Base-by-base conservation (phyloP, 1,284 basidiomycete species). In the Puccinia coronata region DNA sequence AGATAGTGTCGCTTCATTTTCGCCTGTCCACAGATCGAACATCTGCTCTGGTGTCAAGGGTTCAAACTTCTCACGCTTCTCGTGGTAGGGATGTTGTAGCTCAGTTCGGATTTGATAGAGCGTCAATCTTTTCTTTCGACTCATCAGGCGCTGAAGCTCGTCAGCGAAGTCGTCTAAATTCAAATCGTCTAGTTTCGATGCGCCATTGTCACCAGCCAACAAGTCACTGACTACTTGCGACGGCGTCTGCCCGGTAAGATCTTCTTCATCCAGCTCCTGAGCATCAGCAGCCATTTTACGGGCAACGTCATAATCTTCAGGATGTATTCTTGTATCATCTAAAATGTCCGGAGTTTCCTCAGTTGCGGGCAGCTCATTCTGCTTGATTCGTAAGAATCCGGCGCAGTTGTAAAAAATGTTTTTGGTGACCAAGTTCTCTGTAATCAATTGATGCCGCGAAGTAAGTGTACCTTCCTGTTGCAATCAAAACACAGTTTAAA, bases 211-310 rank as follows among this genome's bases (percentile, higher is more conserved):
- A 85, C 96, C 93, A 69, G 91, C 89, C 92, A 98, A 94, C 85
- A 99, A 91, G 77, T 92, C 88, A 28, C 89, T 89, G 61, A 95
- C 91, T 12, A 96, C 93, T 8, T 86, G 86, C 3, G 95, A 97
- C 51, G 94, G 92, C 85, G 95, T 93, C 83, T 94, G 91, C 83
- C 79, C 53, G 41, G 94, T 89, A 43, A 83, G 70, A 86, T 98
- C 96, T 86, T 98, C 96, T 85, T 96, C 94, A 84, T 98, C 96
- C 47, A 95, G 90, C 85, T 98, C 96, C 34, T 98, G 90, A 9
- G 96, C 95, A 86, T 98, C 96, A 16, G 94, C 94, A 49, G 97
- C 96, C 95, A 99, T 98, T 88, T 99, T 98, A 65, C 95, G 92
- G 0, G 97, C 96, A 78, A 98, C 90, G 84, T 98, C 95, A 86